phyloP scores from a whole-genome alignment of 371 early-diverging fungal species.

The Mucor indicus region DNA sequence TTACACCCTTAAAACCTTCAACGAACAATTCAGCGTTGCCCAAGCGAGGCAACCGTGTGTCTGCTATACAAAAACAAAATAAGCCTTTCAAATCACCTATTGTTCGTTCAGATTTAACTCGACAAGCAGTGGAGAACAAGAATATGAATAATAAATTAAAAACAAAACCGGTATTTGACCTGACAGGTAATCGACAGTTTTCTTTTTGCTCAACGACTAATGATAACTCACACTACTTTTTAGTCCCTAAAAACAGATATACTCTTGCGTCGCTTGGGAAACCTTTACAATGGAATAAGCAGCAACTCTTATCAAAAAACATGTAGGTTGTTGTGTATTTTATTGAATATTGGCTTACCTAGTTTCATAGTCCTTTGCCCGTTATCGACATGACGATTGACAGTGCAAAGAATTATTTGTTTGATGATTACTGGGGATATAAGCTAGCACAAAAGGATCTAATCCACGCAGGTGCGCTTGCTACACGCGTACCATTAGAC shows the following conservation, averaged over 20 bases:
- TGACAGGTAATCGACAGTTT: conserved; percentile 19
- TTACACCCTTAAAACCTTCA: neutral
- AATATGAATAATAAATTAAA: too few species aligned
- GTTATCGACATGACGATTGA: conserved; percentile 31
- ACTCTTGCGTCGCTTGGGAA: conserved; percentile 15
- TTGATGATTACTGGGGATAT: conserved; percentile 43
- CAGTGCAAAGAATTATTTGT: conserved; percentile 25
- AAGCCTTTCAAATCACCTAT: conserved; percentile 38
- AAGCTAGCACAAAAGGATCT: conserved; percentile 39
- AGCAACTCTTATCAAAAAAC: conserved; percentile 13
- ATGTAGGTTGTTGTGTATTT: conserved; percentile 14
- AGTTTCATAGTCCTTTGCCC: neutral
- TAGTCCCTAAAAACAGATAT: conserved; percentile 2
- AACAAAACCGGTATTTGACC: conserved; percentile 25
- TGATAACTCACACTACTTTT: neutral
- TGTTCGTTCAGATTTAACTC: conserved; percentile 24
- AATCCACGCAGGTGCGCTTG: conserved; percentile 38
- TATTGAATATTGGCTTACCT: neutral
- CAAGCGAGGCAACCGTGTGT: conserved; percentile 1
- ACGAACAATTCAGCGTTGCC: neutral
- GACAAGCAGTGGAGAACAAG: too few species aligned
- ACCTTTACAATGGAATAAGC: conserved; percentile 11
- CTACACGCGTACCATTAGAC: conserved; percentile 26
- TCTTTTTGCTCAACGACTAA: too few species aligned
- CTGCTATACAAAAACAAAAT: neutral